Percentiles rank a stretch among this genome's conserved stretches.
Conservation (phyloP, 495 filamentous ascomycete species). For the Peziza echinospora region DNA sequence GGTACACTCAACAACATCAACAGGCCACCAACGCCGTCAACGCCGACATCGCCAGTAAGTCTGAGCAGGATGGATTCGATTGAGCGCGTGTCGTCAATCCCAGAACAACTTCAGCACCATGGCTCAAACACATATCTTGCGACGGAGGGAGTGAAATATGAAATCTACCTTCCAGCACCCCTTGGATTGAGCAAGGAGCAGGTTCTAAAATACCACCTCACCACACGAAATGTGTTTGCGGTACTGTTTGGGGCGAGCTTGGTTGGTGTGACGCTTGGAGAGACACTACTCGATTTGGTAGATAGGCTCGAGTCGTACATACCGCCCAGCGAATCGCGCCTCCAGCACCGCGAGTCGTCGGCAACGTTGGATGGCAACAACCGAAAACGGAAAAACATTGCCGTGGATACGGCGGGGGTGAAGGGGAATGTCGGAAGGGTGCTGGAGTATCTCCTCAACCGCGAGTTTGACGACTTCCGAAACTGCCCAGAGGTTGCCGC, state of each 20-base stretch:
- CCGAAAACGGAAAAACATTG: neutral
- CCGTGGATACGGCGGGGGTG: neutral
- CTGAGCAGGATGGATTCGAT: constrained; percentile 21
- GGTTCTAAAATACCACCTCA: constrained; percentile 31
- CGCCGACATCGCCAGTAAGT: constrained; percentile 22
- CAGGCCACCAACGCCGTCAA: constrained; percentile 17
- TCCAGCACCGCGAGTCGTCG: neutral
- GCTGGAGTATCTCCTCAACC: constrained; percentile 33
- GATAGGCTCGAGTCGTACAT: constrained; percentile 33
- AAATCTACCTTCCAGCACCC: constrained; percentile 35
- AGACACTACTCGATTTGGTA: constrained; percentile 35
- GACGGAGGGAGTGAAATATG: constrained; percentile 32
- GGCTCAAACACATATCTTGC: constrained; percentile 19
- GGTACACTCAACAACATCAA: no score
- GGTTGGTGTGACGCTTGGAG: constrained; percentile 36
- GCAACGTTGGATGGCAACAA: neutral
- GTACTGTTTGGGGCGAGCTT: constrained; percentile 34
- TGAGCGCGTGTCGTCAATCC: constrained; percentile 17
- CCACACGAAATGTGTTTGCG: constrained; percentile 43
- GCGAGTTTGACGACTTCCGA: constrained; percentile 44
- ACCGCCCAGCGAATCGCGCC: constrained; percentile 17
- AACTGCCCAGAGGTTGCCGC: constrained; percentile 39
- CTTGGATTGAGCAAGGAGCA: constrained; percentile 25
- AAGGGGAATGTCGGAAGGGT: constrained; percentile 22
- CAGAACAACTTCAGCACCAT: no score